Conservation (phyloP, 2,329 filamentous ascomycete species). For the Claviceps capensis region DNA sequence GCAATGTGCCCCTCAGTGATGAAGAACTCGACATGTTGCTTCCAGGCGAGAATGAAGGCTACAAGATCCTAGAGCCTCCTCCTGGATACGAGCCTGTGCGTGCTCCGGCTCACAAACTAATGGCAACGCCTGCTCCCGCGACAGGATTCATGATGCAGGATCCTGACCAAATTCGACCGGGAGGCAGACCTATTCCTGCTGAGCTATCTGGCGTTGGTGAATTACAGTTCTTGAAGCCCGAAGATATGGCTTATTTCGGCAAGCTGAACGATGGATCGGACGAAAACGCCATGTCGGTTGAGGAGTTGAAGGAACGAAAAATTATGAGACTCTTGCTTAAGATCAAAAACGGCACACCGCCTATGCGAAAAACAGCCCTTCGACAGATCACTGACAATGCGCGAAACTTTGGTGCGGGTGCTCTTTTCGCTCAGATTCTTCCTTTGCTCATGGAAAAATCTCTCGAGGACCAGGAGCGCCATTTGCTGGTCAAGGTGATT, state of each 20-base stretch:
- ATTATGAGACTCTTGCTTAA: conserved; percentile 95
- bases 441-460: conserved; percentile 97
- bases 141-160: conserved; percentile 97
- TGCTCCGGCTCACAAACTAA: conserved; percentile 60
- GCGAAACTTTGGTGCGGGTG: conserved; percentile 82
- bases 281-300: conserved; percentile 81
- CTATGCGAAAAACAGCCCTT: conserved; percentile 95
- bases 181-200: conserved; percentile 83
- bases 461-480: conserved; percentile 92
- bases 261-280: conserved; percentile 92
- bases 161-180: conserved; percentile 65
- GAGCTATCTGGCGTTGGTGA: conserved; percentile 95
- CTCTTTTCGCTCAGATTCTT: conserved; percentile 94
- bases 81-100: conserved; percentile 81
- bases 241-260: conserved; percentile 98
- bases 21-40: conserved; percentile 90
- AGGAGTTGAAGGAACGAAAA: conserved; percentile 94
- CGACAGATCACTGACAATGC: conserved; percentile 97
- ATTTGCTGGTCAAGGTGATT: conserved; percentile 97
- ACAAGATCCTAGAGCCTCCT: conserved; percentile 81
- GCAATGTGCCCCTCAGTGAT: conserved; percentile 75
- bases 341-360: conserved; percentile 97
- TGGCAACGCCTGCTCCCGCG: conserved; percentile 59
- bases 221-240: conserved; percentile 93
- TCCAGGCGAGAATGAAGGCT: conserved; percentile 76